Evolutionary conservation across 2,329 filamentous ascomycete species (phyloP), one percentile per base, ranked within the genome.

Genomic region (Trichoderma asperellum): DNA sequence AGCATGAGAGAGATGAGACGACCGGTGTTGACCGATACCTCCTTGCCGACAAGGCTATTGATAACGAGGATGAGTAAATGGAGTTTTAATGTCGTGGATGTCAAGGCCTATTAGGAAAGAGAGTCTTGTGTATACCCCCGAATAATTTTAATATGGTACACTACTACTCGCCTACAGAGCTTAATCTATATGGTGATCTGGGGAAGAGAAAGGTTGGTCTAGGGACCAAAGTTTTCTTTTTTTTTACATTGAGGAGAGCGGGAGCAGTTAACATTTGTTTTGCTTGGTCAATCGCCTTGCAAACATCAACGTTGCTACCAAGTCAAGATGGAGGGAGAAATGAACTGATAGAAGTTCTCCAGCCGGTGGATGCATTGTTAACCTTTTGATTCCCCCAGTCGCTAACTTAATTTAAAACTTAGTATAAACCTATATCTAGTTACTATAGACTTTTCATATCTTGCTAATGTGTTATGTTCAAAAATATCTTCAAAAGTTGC

Each of bases 381-480:
- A 67, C 64, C 64, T 67, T 67, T 67, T 67, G 64, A 67, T 67
- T 67, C 64, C 64, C 63, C 64, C 64, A 67, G 64, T 67, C 64
- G 64, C 64, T 67, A 67, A 67, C 64, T 67, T 67, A 67, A 67
- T 67, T 67, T 67, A 59, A 67, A 66, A 47, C 37, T 55, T 59
- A 59, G 64, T 67, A 67, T 67, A 67, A 67, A 67, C 64, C 49
- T 67, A 55, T 64, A 67, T 67, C 58, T 67, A 67, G 64, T 67
- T 67, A 67, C 64, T 59, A 67, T 67, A 67, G 64, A 67, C 64
- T 67, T 67, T 67, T 59, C 64, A 67, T 59, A 67, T 67, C 63
- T 67, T 43, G 64, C 16, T 67, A 67, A 67, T 67, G 64, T 59
- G 64, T 67, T 59, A 67, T 49, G 64, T 40, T 67, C 37, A 8